Base-by-base conservation (phyloP, 768 basidiomycete genomes). In the Lactarius sp. region DNA sequence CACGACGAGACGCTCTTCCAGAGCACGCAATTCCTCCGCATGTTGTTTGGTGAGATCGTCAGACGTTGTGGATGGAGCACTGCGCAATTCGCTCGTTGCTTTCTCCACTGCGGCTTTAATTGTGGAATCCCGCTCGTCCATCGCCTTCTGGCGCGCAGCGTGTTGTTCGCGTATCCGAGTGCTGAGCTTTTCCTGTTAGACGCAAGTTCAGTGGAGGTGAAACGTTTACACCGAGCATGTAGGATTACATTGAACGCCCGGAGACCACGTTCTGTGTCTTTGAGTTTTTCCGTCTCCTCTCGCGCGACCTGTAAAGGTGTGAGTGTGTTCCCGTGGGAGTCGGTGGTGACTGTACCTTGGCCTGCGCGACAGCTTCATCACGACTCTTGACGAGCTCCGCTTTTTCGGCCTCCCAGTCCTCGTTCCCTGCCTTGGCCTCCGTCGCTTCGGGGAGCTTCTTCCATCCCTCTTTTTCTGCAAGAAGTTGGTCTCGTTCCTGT, bases 71-170 rank as follows among this genome's bases (percentile, higher is more conserved):
- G 67, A 72, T n/a, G 77, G 67, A 6, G 70, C 60, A 16, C 69
- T 64, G 12, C 60, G 56, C 41, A 79, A 60, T 66, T 84, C 85
- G 50, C 67, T 75, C 66, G 81, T 82, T 8, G 80, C 74, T 62
- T 85, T 83, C 49, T 82, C 82, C 4, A 86, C 77, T 1, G 85
- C 87, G 34, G 80, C 80, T 33, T 81, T 74, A n/a, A 86, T 77
- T 14, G 81, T 78, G 10, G 76, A 76, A 22, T 80, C 78, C 70
- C 82, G 80, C 47, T 76, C 77, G 18, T 76, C 79, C 52, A 81
- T 80, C 9, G 78, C 76, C 70, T 81, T 83, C 68, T 79, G 79
- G 56, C 86, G 69, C 39, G 83, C 81, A 6, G 76, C 73, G 7
- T 87, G 77, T 65, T 82, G 80, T 2, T 75, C 70, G 59, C 82